Evolutionary conservation across 106 monocot species (phyloP).

Genomic region (Gastrodia elata): DNA sequence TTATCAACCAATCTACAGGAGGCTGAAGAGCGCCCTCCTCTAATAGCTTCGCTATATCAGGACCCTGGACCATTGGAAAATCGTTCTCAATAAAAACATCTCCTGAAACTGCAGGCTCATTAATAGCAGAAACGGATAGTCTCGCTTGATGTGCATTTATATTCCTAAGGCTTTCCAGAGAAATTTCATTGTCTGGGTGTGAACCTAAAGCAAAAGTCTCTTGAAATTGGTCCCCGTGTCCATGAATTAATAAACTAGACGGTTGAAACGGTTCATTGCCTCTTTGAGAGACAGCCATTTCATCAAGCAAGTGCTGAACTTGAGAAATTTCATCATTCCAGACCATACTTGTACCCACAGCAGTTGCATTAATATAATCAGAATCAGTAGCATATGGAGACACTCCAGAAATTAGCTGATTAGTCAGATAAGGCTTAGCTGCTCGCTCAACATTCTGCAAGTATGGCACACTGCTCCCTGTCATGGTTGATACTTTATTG

Average conservation of each 20-base stretch:
- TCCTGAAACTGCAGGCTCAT: slow-evolving; percentile 19
- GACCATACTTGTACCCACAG: slow-evolving; percentile 10
- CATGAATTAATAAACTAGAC: not conserved
- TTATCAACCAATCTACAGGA: slow-evolving; percentile 4
- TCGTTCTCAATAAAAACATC: slow-evolving; percentile 22
- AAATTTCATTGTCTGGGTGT: slow-evolving; percentile 35
- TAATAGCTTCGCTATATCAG: slow-evolving; percentile 19
- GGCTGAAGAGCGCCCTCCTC: slow-evolving; percentile 32
- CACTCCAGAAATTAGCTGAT: slow-evolving; percentile 13
- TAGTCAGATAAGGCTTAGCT: slow-evolving; percentile 12
- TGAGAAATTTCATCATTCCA: slow-evolving; percentile 16
- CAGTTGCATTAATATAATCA: slow-evolving; percentile 9
- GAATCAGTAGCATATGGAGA: slow-evolving; percentile 14
- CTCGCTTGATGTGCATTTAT: slow-evolving; percentile 22
- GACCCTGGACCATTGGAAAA: slow-evolving; percentile 6
- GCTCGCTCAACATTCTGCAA: slow-evolving; percentile 17
- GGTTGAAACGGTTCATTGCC: slow-evolving; percentile 7
- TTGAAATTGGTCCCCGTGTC: slow-evolving; percentile 16
- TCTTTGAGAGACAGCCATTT: slow-evolving; percentile 16
- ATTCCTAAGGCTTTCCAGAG: slow-evolving; percentile 22
- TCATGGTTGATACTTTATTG: slow-evolving; percentile 13
- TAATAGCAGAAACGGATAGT: slow-evolving; percentile 16
- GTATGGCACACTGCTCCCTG: slow-evolving; percentile 12
- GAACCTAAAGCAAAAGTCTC: slow-evolving; percentile 19
- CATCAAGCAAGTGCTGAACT: slow-evolving; percentile 6